Evolutionary conservation across 805 yeast genomes (phyloP).

Genomic region (Suhomyces prunicola): DNA sequence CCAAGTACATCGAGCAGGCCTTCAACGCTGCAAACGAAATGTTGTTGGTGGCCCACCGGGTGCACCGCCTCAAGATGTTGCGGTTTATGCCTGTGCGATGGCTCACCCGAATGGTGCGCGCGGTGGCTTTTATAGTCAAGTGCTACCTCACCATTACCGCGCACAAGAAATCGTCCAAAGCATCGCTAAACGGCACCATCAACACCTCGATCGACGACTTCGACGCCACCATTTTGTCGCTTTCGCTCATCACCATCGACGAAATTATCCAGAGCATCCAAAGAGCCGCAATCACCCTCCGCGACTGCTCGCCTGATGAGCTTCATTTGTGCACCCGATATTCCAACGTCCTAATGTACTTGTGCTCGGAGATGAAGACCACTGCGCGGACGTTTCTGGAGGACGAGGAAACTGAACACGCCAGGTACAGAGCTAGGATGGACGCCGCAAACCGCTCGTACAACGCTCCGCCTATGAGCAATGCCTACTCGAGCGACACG

Average conservation of each 20-base stretch:
- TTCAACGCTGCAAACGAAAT: slow-evolving; percentile 81
- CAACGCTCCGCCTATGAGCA: neutral
- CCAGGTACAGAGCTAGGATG: neutral
- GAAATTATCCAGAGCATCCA: slow-evolving; percentile 68
- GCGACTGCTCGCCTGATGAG: slow-evolving; percentile 88
- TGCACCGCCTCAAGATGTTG: slow-evolving; percentile 61
- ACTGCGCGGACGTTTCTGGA: slow-evolving; percentile 26
- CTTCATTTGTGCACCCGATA: slow-evolving; percentile 79
- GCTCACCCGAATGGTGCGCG: slow-evolving; percentile 80
- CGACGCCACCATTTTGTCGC: slow-evolving; percentile 50
- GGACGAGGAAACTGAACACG: slow-evolving; percentile 11
- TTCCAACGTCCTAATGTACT: slow-evolving; percentile 69
- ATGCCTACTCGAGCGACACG: neutral
- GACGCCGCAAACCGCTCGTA: neutral
- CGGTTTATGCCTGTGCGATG: slow-evolving; percentile 89
- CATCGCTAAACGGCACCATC: slow-evolving; percentile 7
- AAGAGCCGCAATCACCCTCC: slow-evolving; percentile 65
- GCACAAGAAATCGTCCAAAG: slow-evolving; percentile 28
- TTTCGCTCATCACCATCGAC: slow-evolving; percentile 66
- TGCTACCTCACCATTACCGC: slow-evolving; percentile 68
- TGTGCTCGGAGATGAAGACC: slow-evolving; percentile 71
- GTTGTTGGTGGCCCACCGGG: slow-evolving; percentile 64
- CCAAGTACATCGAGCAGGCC: slow-evolving; percentile 78
- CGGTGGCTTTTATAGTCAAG: slow-evolving; percentile 87
- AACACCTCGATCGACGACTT: slow-evolving; percentile 24